phyloP scores from a whole-genome alignment of 1,284 basidiomycete genomes.

The Vanrija pseudolonga region DNA sequence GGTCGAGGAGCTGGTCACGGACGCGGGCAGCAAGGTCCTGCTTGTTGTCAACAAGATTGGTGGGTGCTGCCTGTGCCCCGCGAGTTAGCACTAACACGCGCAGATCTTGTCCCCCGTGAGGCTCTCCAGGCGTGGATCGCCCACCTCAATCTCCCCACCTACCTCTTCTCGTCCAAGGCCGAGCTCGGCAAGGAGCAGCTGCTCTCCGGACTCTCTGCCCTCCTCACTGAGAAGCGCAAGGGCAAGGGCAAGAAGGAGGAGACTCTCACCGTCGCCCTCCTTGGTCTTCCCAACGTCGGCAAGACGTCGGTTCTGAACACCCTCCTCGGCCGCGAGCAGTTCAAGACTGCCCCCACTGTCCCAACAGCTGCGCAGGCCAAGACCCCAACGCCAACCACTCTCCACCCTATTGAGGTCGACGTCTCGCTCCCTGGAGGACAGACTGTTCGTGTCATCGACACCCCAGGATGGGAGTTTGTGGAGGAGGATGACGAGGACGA shows the following conservation, averaged over 20 bases:
- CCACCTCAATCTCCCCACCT: constrained; percentile 66
- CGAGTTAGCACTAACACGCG: not conserved
- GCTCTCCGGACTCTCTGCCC: constrained; percentile 18
- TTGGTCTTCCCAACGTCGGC: constrained; percentile 67
- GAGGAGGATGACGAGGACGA: constrained; percentile 42
- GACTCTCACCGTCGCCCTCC: constrained; percentile 19
- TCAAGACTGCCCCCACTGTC: constrained; percentile 57
- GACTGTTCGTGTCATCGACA: constrained; percentile 68
- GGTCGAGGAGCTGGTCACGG: constrained; percentile 59
- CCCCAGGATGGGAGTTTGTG: constrained; percentile 70
- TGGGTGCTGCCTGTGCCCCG: constrained; percentile 45
- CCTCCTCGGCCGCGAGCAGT: constrained; percentile 55
- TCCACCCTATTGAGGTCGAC: constrained; percentile 63
- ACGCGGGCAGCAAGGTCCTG: constrained; percentile 51
- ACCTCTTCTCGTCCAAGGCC: constrained; percentile 58
- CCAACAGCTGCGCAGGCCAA: constrained; percentile 54
- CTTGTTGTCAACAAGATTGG: constrained; percentile 84
- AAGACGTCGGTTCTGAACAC: constrained; percentile 82
- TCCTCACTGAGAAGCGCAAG: constrained; percentile 15
- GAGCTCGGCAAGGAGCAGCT: constrained; percentile 33
- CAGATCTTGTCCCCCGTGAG: constrained; percentile 81
- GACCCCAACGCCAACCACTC: constrained; percentile 63
- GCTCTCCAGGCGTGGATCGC: constrained; percentile 71
- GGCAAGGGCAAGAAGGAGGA: constrained; percentile 47
- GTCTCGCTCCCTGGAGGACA: constrained; percentile 42